phyloP scores from a whole-genome alignment of 805 yeast genomes.

The Isabelozyma gotoi region DNA sequence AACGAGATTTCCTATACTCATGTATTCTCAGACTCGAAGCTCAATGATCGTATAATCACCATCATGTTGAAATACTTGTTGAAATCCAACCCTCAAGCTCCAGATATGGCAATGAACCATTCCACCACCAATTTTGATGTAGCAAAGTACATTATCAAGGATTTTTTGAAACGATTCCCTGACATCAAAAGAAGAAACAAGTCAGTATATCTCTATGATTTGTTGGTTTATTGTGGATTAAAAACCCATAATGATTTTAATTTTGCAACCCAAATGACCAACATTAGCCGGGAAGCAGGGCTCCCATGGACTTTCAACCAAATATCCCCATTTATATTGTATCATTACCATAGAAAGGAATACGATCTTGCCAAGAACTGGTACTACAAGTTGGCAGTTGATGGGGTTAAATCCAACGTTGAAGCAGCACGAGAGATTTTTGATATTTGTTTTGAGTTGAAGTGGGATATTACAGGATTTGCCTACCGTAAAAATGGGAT shows the following conservation, averaged over 20 bases:
- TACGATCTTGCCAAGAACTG: conserved; percentile 32
- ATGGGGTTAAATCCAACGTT: conserved; percentile 30
- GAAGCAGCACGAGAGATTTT: conserved; percentile 26
- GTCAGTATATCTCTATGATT: conserved; percentile 24
- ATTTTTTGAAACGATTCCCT: conserved; percentile 16
- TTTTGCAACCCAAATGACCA: conserved; percentile 32
- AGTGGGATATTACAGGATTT: conserved; percentile 37
- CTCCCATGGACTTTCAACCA: conserved; percentile 41
- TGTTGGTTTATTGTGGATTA: conserved; percentile 30
- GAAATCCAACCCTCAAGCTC: conserved; percentile 15
- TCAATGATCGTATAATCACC: conserved; percentile 17
- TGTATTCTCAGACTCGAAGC: conserved; percentile 9
- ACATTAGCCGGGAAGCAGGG: conserved; percentile 20
- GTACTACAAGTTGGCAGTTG: conserved; percentile 32
- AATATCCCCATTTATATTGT: conserved; percentile 35
- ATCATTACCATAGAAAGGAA: conserved; percentile 32
- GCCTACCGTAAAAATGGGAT: conserved; percentile 24
- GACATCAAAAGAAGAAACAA: conserved; percentile 11
- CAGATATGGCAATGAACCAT: conserved; percentile 10
- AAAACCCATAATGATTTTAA: conserved; percentile 29
- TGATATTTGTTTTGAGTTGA: conserved; percentile 31
- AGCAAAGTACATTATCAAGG: conserved; percentile 26
- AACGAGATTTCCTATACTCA: background rate
- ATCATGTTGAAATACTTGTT: conserved; percentile 25
- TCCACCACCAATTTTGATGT: conserved; percentile 14